Conservation (phyloP, 257 asterid species). For the Forsythia viridissima region DNA sequence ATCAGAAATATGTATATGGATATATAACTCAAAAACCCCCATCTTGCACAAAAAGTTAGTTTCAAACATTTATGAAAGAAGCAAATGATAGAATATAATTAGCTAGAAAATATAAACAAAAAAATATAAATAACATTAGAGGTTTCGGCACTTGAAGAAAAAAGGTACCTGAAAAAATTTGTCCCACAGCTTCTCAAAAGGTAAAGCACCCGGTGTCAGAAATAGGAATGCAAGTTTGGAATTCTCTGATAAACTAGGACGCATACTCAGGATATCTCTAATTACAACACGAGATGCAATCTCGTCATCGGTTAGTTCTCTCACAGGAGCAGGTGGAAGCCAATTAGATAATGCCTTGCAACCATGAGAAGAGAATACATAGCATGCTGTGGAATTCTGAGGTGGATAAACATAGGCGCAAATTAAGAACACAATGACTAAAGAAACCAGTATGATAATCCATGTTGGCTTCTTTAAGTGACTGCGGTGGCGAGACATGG, state of each 20-base stretch:
- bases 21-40: not conserved
- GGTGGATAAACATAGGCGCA: constrained; percentile 94
- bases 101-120: not conserved
- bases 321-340: constrained; percentile 81
- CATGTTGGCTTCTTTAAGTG: constrained; percentile 91
- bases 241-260: constrained; percentile 41
- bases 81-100: not conserved
- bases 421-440: constrained; percentile 83
- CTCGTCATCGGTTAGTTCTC: constrained; percentile 87
- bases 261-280: constrained; percentile 72
- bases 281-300: constrained; percentile 86
- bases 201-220: constrained; percentile 93
- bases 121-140: not conserved
- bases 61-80: not conserved
- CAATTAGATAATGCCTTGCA: constrained; percentile 74
- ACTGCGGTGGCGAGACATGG: constrained; percentile 76
- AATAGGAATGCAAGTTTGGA: constrained; percentile 94
- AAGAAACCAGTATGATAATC: constrained; percentile 82
- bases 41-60: not conserved
- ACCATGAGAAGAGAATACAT: constrained; percentile 71
- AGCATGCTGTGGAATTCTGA: constrained; percentile 77
- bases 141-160: not conserved
- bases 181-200: constrained; percentile 98
- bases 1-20: not conserved
- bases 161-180: constrained; percentile 84